Base-by-base conservation (phyloP, 2,329 filamentous ascomycete genomes). In the Pseudogymnoascus sp. region DNA sequence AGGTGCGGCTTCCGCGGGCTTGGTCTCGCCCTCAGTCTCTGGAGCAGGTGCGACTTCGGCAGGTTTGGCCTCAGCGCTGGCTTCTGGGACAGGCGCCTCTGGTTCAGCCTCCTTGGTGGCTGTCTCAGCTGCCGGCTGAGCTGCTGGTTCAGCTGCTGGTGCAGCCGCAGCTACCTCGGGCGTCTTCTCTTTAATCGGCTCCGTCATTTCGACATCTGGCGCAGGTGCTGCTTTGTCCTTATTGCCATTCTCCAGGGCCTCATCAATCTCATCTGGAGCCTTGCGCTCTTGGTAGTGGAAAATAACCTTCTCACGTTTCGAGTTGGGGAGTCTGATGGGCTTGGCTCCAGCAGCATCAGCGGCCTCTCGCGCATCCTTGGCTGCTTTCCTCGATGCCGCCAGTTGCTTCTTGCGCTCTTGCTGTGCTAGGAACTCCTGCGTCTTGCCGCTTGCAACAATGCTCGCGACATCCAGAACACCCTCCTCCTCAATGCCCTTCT, bases 401-500 rank as follows among this genome's bases (percentile, higher is more conserved):
- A 84, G 87, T 63, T 88, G 85, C 78, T 90, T 92, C 70, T 92
- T 88, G 70, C 86, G 88, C 70, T 93, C 89, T 72, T 90, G 91
- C 74, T 90, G 89, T 8, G 89, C 90, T 5, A 94, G 76, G 67
- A 91, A 93, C 68, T 94, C 90, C 67, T 85, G 84, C 67, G 90
- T 90, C 72, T 91, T 89, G 32, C 90, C 90, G 67, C 85, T 88
- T 1, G 88, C 88, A 35, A 94, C 89, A 65, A 94, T 92, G 66
- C 82, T 88, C n/a, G 90, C 90, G 54, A 94, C 89, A 67, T 94
- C 89, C 2, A 94, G 77, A 7, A 92, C 88, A 22, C 90, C 90
- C 62, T 93, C 89, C 1, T 85, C 82, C 2, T 80, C 77, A 3
- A 75, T 74, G 7, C 71, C 72, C 62, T 77, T 77, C 69, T 71